Conservation (phyloP, 495 filamentous ascomycete genomes). For the Penicillium coffeae region DNA sequence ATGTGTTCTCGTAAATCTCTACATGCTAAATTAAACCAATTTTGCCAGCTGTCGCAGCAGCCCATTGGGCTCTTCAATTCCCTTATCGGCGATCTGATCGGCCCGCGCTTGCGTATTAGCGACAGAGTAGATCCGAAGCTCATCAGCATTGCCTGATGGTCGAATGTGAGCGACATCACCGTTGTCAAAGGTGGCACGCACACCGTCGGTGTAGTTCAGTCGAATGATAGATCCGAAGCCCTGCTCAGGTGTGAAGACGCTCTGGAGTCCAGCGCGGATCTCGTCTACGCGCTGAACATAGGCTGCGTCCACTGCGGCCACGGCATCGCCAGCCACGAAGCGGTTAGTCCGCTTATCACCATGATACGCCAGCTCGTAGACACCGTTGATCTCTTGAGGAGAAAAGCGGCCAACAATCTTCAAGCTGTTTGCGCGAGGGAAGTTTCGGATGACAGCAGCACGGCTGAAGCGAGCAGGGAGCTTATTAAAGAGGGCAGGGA, state of each 20-base stretch:
- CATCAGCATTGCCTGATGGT: slow-evolving; percentile 27
- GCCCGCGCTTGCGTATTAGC: slow-evolving; percentile 21
- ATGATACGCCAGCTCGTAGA: not conserved
- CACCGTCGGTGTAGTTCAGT: slow-evolving; percentile 25
- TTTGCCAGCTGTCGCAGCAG: slow-evolving; percentile 17
- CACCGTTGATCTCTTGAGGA: slow-evolving; percentile 1
- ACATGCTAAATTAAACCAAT: slow-evolving; percentile 5
- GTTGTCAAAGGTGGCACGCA: slow-evolving; percentile 20
- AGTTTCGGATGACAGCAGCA: slow-evolving; percentile 23
- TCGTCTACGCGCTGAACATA: slow-evolving; percentile 1
- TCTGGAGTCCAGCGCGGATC: slow-evolving; percentile 15
- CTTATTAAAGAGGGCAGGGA: slow-evolving; percentile 16
- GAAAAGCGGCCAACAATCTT: slow-evolving; percentile 24
- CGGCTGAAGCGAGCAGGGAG: slow-evolving; percentile 20
- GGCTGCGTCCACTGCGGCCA: not conserved
- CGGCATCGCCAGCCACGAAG: not conserved
- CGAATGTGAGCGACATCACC: slow-evolving; percentile 29
- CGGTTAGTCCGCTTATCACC: not conserved
- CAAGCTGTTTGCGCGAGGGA: slow-evolving; percentile 22
- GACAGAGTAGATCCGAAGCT: slow-evolving; percentile 27
- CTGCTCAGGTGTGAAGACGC: slow-evolving; percentile 16
- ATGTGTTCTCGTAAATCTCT: not conserved
- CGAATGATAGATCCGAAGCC: slow-evolving; percentile 16
- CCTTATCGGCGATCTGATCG: slow-evolving; percentile 17
- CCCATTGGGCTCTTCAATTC: slow-evolving; percentile 19